Conservation (phyloP, 2,329 filamentous ascomycete genomes). For the Blastomyces parvus region DNA sequence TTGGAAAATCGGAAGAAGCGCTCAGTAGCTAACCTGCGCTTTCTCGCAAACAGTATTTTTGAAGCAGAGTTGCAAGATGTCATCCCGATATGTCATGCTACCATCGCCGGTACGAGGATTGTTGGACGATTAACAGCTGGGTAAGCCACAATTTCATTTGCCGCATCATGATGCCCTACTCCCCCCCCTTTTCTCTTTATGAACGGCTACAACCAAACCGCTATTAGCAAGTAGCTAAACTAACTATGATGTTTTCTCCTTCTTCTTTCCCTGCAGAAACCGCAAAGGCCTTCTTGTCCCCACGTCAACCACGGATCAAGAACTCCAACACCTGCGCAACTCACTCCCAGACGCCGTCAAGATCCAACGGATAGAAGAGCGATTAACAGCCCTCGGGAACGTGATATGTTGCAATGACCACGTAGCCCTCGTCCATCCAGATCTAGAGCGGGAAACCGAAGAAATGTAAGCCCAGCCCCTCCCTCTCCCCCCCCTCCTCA, state of each 20-base stretch:
- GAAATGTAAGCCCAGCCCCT: slow-evolving; percentile 54
- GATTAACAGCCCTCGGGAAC: slow-evolving; percentile 88
- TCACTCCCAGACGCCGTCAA: slow-evolving; percentile 83
- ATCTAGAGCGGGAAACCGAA: slow-evolving; percentile 94
- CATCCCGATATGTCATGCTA: slow-evolving; percentile 92
- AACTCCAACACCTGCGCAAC: slow-evolving; percentile 94
- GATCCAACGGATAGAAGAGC: slow-evolving; percentile 96
- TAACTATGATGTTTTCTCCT: not conserved
- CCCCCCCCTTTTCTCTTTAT: not conserved
- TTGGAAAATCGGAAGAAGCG: not conserved
- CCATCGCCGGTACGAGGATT: slow-evolving; percentile 92
- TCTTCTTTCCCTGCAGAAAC: slow-evolving; percentile 52
- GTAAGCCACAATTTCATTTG: slow-evolving; percentile 38
- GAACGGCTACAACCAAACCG: not conserved
- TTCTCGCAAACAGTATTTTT: slow-evolving; percentile 58
- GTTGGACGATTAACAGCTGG: slow-evolving; percentile 90
- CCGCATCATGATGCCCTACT: not conserved
- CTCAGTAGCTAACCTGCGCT: slow-evolving; percentile 2
- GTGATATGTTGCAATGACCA: slow-evolving; percentile 96
- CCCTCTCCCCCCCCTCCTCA: not conserved
- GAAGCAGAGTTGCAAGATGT: slow-evolving; percentile 96
- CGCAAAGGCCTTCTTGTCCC: slow-evolving; percentile 93
- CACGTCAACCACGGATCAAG: slow-evolving; percentile 93
- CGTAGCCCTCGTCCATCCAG: slow-evolving; percentile 90
- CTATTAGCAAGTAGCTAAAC: not conserved